These are phyloP conservation scores for Eucalyptus lansdowneana DNA, from an alignment of 345 rosid genomes.

Conservation along the genomic window DNA sequence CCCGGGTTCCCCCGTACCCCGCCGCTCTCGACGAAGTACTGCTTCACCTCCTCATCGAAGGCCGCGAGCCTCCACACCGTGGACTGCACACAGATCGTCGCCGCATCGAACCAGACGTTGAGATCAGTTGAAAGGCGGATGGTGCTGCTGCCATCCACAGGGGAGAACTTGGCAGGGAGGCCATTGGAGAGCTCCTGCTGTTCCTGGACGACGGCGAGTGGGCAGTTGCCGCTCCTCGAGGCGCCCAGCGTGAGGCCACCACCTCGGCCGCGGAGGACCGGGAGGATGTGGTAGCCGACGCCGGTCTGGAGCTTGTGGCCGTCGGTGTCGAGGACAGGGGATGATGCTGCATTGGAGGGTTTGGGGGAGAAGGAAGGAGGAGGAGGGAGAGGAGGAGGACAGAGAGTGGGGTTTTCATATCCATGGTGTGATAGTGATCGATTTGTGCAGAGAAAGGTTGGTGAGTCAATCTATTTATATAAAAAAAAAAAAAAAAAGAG, in stretches of 20 bases:
- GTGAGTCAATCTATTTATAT: background rate
- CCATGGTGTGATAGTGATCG: background rate
- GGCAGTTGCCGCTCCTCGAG: slow-evolving; percentile 5
- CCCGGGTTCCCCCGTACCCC: slow-evolving; percentile 61
- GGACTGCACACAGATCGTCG: slow-evolving; percentile 30
- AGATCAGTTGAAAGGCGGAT: slow-evolving; percentile 18
- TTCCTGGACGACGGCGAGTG: slow-evolving; percentile 17
- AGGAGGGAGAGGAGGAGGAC: background rate
- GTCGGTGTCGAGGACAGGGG: slow-evolving; percentile 8
- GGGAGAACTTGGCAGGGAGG: slow-evolving; percentile 10
- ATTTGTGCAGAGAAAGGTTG: background rate
- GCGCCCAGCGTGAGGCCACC: slow-evolving; percentile 16
- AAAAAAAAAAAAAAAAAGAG: no score
- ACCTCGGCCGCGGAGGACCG: slow-evolving; percentile 10
- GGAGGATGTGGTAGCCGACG: slow-evolving; percentile 10
- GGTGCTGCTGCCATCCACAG: slow-evolving; percentile 6
- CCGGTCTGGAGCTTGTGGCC: slow-evolving; percentile 3
- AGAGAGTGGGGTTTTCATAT: background rate
- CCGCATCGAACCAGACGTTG: slow-evolving; percentile 31
- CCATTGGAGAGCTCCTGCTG: background rate
- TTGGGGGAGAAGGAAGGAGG: background rate
- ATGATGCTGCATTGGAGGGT: background rate
- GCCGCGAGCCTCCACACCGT: slow-evolving; percentile 32
- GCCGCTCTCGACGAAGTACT: slow-evolving; percentile 29
- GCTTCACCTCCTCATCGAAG: slow-evolving; percentile 19